Conservation (phyloP, 192 early-diverging fungal species). For the Umbelopsis sp. region DNA sequence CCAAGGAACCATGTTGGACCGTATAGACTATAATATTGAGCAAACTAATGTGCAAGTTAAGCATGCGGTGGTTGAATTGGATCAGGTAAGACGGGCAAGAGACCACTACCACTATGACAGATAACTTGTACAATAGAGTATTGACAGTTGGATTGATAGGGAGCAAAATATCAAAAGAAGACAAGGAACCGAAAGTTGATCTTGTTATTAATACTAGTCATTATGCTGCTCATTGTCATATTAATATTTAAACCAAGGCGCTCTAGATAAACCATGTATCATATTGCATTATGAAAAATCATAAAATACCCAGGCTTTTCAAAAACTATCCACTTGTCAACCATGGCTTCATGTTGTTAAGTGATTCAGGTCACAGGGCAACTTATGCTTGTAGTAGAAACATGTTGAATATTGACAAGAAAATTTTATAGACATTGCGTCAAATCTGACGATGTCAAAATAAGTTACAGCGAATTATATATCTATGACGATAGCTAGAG, state of each 20-base stretch:
- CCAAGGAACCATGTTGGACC: conserved; percentile 94
- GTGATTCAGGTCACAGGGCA: too few relatives aligned
- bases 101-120: too few relatives aligned
- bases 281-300: background rate
- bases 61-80: conserved; percentile 81
- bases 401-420: too few relatives aligned
- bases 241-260: conserved; percentile 68
- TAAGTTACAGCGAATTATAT: too few relatives aligned
- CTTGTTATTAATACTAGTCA: conserved; percentile 73
- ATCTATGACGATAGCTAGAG: too few relatives aligned
- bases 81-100: conserved; percentile 51
- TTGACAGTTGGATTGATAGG: conserved; percentile 44
- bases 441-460: too few relatives aligned
- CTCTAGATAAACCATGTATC: conserved; percentile 19
- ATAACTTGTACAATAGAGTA: background rate
- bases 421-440: too few relatives aligned
- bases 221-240: conserved; percentile 78
- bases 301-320: background rate
- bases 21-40: conserved; percentile 98
- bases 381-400: too few relatives aligned
- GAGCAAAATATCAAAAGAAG: conserved; percentile 78
- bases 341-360: background rate
- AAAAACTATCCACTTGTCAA: background rate
- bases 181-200: conserved; percentile 85
- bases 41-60: conserved; percentile 78